These are phyloP conservation scores for Babesia sp. DNA, from an alignment of 169 alveolate species.

Conservation along the genomic window DNA sequence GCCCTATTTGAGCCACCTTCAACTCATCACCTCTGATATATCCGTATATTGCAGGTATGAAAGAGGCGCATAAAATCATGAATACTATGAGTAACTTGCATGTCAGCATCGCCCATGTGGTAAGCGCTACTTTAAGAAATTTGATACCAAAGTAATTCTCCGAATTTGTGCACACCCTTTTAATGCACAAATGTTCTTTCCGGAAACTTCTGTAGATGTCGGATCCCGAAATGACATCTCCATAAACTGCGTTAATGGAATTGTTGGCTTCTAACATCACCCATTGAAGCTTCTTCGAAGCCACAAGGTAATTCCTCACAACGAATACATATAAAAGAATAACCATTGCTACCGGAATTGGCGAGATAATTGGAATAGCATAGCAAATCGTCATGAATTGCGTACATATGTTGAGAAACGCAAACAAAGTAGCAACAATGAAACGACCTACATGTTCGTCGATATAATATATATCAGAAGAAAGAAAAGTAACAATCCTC, in stretches of 20 bases:
- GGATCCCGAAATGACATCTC: constrained; percentile 50
- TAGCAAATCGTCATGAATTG: constrained; percentile 55
- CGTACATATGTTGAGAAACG: constrained; percentile 21
- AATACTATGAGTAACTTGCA: constrained; percentile 5
- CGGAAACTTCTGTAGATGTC: constrained; percentile 40
- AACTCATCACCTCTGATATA: constrained; percentile 8
- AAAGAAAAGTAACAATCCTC: constrained; percentile 28
- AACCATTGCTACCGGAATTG: constrained; percentile 2
- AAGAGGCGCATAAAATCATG: constrained; percentile 1
- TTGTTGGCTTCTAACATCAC: constrained; percentile 25
- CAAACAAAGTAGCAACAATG: constrained; percentile 13
- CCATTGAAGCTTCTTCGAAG: constrained; percentile 43
- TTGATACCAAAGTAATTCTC: constrained; percentile 24
- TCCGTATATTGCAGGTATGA: constrained; percentile 1
- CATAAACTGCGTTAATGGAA: constrained; percentile 45
- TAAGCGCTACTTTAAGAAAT: constrained; percentile 22
- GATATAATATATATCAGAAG: constrained; percentile 50
- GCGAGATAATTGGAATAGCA: constrained; percentile 29
- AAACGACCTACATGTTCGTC: constrained; percentile 46
- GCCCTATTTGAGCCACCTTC: constrained; percentile 15
- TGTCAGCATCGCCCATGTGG: constrained; percentile 40
- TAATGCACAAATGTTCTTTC: constrained; percentile 41
- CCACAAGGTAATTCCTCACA: constrained; percentile 8
- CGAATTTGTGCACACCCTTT: constrained; percentile 12
- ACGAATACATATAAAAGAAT: constrained; percentile 13